Evolutionary conservation across 148 eudicot species (phyloP).

Genomic region (Oxyria digyna): DNA sequence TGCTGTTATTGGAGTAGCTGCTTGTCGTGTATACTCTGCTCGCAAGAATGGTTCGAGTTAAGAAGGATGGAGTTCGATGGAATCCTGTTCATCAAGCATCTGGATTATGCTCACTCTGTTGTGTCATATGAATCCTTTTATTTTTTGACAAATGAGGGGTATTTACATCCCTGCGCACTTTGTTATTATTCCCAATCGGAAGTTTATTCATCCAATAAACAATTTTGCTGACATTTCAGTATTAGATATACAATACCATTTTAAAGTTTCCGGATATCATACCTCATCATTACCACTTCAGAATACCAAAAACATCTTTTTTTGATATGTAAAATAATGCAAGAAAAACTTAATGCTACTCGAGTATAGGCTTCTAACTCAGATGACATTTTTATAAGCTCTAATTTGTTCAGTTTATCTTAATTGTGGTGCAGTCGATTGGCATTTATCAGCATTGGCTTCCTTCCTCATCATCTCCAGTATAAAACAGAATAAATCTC

Average conservation of each 20-base stretch:
- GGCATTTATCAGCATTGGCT: neutral
- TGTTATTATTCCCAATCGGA: neutral
- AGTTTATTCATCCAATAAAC: neutral
- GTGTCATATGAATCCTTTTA: neutral
- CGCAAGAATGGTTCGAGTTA: neutral
- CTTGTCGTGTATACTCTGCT: conserved; percentile 7
- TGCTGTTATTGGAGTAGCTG: conserved; percentile 8
- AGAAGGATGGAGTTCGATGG: neutral
- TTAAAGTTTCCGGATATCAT: too few species aligned
- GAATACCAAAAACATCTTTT: neutral
- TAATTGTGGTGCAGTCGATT: neutral
- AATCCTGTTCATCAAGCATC: neutral
- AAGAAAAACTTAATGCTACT: too few species aligned
- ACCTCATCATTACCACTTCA: neutral
- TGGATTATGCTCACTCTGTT: neutral
- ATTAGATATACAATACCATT: too few species aligned
- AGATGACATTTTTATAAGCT: too few species aligned
- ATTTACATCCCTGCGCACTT: neutral
- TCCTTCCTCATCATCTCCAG: conserved; percentile 25
- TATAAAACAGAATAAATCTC: conserved; percentile 27
- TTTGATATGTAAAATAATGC: neutral
- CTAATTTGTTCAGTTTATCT: neutral
- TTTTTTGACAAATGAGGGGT: neutral
- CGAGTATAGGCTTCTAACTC: too few species aligned
- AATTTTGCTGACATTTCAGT: neutral